Evolutionary conservation across 345 rosid genomes (phyloP).

Genomic region (Citrus maxima): DNA sequence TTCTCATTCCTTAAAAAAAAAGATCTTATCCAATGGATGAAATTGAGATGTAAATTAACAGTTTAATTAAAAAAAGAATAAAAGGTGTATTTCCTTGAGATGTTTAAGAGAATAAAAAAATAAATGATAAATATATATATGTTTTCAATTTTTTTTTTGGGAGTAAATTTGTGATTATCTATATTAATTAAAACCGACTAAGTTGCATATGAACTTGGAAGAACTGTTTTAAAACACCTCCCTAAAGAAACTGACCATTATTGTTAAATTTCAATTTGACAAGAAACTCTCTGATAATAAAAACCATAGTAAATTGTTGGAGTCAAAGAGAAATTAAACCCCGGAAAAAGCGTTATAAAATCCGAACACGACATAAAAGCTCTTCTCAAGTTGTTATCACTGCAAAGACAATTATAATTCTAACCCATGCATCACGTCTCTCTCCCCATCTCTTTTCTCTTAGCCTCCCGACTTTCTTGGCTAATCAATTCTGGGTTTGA

Average conservation of each 20-base stretch:
- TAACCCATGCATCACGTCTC: background rate
- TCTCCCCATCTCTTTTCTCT: background rate
- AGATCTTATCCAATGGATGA: too few relatives aligned
- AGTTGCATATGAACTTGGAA: background rate
- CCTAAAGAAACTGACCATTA: background rate
- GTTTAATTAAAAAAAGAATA: too few relatives aligned
- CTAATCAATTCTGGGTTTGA: background rate
- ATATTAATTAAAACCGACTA: too few relatives aligned
- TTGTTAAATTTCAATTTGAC: background rate
- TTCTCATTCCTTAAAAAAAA: too few relatives aligned
- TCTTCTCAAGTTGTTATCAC: background rate
- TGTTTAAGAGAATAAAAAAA: background rate
- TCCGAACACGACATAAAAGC: background rate
- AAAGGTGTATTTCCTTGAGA: too few relatives aligned
- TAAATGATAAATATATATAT: background rate
- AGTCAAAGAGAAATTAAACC: background rate
- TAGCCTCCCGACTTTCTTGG: background rate
- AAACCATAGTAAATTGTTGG: background rate
- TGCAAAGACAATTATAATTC: background rate
- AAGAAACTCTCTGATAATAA: background rate
- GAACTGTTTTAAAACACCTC: background rate
- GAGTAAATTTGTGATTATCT: background rate
- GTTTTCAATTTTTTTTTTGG: too few relatives aligned
- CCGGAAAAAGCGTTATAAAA: background rate
- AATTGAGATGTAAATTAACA: too few relatives aligned